phyloP scores from a whole-genome alignment of 305 asterid species.

The Fraxinus latifolia region DNA sequence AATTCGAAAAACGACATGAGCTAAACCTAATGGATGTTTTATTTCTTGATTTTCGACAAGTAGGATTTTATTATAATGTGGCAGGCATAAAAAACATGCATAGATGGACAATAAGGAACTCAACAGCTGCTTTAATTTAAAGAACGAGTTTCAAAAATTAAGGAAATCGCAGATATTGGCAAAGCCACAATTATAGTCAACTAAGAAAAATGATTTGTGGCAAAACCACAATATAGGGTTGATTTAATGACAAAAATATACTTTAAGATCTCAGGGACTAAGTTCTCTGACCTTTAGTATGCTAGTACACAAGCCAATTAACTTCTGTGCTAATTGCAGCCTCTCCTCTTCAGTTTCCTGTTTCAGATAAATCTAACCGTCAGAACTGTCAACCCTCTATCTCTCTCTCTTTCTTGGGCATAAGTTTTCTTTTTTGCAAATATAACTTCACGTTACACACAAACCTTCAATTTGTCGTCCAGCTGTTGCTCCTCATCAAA shows the following conservation, averaged over 20 bases:
- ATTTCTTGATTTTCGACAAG: background rate
- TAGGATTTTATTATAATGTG: background rate
- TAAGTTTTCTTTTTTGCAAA: background rate
- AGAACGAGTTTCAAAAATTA: background rate
- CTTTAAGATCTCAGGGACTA: conserved; percentile 8
- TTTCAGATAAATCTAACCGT: conserved; percentile 21
- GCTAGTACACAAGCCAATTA: conserved; percentile 71
- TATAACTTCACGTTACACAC: conserved; percentile 17
- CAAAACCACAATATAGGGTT: background rate
- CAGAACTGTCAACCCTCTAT: background rate
- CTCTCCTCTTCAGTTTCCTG: conserved; percentile 92
- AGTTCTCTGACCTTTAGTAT: conserved; percentile 62
- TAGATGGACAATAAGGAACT: background rate
- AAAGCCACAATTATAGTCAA: background rate
- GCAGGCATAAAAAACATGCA: background rate
- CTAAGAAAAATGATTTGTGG: background rate
- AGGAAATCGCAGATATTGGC: background rate
- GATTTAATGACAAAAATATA: background rate
- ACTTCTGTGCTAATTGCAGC: conserved; percentile 81
- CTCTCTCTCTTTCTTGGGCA: background rate
- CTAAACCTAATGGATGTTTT: background rate
- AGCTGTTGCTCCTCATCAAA: conserved; percentile 69
- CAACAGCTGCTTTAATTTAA: background rate
- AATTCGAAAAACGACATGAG: conserved; percentile 1
- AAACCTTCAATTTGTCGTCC: conserved; percentile 67